Evolutionary conservation across 345 rosid species (phyloP).

Genomic region (Salix viminalis): DNA sequence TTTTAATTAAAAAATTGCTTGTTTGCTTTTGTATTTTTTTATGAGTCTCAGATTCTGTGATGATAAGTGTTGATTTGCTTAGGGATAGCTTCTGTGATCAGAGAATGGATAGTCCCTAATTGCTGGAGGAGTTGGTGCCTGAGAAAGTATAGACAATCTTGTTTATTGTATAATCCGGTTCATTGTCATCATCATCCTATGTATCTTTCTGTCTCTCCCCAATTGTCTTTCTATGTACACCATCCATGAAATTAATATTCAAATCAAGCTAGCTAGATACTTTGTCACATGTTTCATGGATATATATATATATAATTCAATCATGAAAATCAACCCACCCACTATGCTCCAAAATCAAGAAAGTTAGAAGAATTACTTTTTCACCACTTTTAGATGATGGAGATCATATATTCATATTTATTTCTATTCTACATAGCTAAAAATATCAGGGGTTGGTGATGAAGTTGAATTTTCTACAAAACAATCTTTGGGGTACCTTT

Average conservation of each 20-base stretch:
- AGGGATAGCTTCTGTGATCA: conserved; percentile 3
- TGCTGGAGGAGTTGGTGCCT: conserved; percentile 32
- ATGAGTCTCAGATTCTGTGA: neutral
- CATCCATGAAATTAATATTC: conserved; percentile 16
- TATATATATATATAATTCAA: neutral
- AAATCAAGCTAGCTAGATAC: conserved; percentile 4
- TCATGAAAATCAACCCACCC: neutral
- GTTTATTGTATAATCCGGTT: conserved; percentile 23
- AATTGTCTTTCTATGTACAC: conserved; percentile 20
- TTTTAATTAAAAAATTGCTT: neutral
- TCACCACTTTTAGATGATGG: too few species aligned
- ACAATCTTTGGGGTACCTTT: too few species aligned
- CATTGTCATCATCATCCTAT: conserved; percentile 31
- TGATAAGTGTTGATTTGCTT: conserved; percentile 11
- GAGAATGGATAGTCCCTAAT: neutral
- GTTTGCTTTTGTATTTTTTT: conserved; percentile 6
- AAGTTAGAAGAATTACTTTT: too few species aligned
- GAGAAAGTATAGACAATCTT: conserved; percentile 42
- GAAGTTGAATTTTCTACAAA: too few species aligned
- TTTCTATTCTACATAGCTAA: too few species aligned
- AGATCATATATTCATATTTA: too few species aligned
- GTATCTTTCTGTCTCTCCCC: conserved; percentile 33
- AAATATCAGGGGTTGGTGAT: too few species aligned
- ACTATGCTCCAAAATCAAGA: too few species aligned
- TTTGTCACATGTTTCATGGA: neutral